Percentiles rank a stretch among this genome's conserved stretches.
phyloP scores from a whole-genome alignment of 78 protist species.

The Pigoraptor vietnamica region DNA sequence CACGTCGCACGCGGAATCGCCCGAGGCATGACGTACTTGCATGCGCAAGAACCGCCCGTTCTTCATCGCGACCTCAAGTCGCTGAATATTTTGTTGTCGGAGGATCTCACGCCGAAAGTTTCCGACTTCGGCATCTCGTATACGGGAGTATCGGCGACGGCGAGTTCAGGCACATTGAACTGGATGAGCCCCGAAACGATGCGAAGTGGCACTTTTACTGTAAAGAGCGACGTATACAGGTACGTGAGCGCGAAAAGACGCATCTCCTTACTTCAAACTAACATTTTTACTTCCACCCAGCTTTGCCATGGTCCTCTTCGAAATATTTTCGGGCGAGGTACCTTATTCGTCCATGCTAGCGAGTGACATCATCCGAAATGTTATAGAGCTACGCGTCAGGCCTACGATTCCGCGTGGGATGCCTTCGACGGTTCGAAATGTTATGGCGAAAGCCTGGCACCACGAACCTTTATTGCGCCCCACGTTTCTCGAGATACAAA shows the following conservation, averaged over 20 bases:
- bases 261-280: too few relatives aligned
- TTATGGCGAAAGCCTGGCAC: too few relatives aligned
- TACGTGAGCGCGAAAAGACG: background rate
- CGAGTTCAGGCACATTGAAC: background rate
- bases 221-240: background rate
- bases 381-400: background rate
- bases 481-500: too few relatives aligned
- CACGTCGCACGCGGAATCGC: background rate
- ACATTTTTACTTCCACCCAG: background rate
- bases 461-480: too few relatives aligned
- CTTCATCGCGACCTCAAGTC: constrained; percentile 40
- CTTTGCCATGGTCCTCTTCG: background rate
- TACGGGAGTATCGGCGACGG: background rate
- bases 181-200: background rate
- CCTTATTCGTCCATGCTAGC: background rate
- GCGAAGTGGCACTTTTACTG: background rate
- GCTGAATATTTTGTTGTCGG: constrained; percentile 17
- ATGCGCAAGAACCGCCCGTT: constrained; percentile 11
- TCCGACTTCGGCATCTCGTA: background rate
- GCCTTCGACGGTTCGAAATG: background rate
- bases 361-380: background rate
- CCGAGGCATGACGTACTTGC: constrained; percentile 12
- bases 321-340: background rate
- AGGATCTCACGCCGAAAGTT: background rate
- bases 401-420: background rate